phyloP scores from a whole-genome alignment of 805 yeast genomes.

The Crinitomyces ghanaensis region DNA sequence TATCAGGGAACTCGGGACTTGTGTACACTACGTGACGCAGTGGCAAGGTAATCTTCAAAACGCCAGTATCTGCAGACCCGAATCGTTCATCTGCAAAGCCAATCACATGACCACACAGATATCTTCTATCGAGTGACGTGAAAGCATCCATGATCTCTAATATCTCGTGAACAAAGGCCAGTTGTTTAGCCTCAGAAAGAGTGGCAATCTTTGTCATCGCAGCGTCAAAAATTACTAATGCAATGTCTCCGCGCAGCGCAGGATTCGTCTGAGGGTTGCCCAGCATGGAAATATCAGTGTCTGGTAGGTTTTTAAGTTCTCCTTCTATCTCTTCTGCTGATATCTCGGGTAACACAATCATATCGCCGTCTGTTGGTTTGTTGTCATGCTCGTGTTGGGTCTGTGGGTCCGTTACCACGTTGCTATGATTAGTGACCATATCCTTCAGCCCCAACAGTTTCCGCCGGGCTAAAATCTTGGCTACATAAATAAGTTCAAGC shows the following conservation, averaged over 20 bases:
- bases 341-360: constrained; percentile 35
- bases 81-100: constrained; percentile 29
- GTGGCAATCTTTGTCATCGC: constrained; percentile 34
- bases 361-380: constrained; percentile 27
- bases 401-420: constrained; percentile 36
- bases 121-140: constrained; percentile 53
- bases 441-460: constrained; percentile 60
- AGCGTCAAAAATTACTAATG: constrained; percentile 57
- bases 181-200: constrained; percentile 26
- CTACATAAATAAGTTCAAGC: constrained; percentile 76
- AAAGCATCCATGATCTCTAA: constrained; percentile 57
- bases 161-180: constrained; percentile 35
- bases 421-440: constrained; percentile 49
- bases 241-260: constrained; percentile 63
- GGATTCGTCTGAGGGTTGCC: constrained; percentile 82
- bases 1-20: constrained; percentile 39
- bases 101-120: constrained; percentile 56
- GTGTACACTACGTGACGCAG: constrained; percentile 41
- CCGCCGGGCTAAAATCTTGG: constrained; percentile 75
- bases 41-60: constrained; percentile 43
- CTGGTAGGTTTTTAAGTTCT: constrained; percentile 61
- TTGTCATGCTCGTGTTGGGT: constrained; percentile 24
- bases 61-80: constrained; percentile 13
- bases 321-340: constrained; percentile 44
- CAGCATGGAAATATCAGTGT: constrained; percentile 71